Base-by-base conservation (phyloP, 1,284 basidiomycete genomes). In the Heterobasidion irregulare region DNA sequence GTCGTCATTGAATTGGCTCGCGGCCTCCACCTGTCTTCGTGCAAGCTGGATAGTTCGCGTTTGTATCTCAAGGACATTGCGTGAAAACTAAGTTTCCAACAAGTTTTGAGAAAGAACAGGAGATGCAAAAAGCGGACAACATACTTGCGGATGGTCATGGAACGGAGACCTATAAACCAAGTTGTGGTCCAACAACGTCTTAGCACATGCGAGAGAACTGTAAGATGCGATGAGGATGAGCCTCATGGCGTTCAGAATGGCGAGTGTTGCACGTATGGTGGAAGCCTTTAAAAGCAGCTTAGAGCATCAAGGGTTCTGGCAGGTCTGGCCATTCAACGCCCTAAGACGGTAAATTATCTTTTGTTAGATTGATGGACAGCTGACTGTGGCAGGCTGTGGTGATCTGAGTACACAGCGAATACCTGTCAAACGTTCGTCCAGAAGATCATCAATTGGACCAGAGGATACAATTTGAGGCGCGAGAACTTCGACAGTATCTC, bases 161-260 rank as follows among this genome's bases (percentile, higher is more conserved):
- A 78, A 79, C 0, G 78, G 78, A n/a, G 77, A 79, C 7, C 66
- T 61, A 58, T 80, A 80, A 1, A 66, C 78, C 33, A 79, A 58
- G 60, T 80, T 80, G 32, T 72, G 70, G 55, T 77, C 73, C 50
- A 75, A 66, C 1, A 73, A 63, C 38, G 64, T 59, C 7, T 68
- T 70, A 9, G 69, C 72, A 52, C 52, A 57, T 2, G 54, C 58
- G 5, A 60, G 51, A 32, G 59, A 57, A 16, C 62, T 53, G 43
- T 58, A 53, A 8, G 64, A 48, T 59, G 54, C 15, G 41, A 57
- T 26, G 55, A 41, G 52, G 15, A 45, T 44, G 52, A 56, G 8
- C 52, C 47, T 57, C 48, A 52, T 53, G 9, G 19, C 18, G 9
- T 12, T 15, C 35, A 18, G n/a, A 12, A 41, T n/a, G 38, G 38